Conservation (phyloP, 1,139 yeast species). For the Yamadazyma jaroonii region DNA sequence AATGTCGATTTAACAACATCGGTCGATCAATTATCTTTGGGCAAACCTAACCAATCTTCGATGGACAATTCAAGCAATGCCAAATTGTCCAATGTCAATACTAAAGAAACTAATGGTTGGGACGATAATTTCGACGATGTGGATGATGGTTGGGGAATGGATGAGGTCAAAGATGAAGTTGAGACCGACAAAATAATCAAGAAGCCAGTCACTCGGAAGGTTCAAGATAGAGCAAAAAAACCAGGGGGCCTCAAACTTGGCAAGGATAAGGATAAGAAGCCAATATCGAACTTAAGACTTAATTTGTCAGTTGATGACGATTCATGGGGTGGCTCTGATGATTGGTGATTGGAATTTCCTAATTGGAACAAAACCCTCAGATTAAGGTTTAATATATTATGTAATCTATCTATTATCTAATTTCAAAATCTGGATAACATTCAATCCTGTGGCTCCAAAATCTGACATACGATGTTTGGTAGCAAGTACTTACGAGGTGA, state of each 20-base stretch:
- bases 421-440: too few species aligned
- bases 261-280: conserved; percentile 16
- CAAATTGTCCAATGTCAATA: background rate
- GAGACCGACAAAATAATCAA: conserved; percentile 1
- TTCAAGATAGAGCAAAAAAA: conserved; percentile 10
- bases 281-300: conserved; percentile 32
- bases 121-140: conserved; percentile 14
- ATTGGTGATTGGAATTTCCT: conserved; percentile 16
- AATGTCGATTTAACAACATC: conserved; percentile 35
- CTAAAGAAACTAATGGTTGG: conserved; percentile 4
- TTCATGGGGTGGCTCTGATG: conserved; percentile 51
- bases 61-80: background rate
- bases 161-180: conserved; percentile 12
- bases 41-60: background rate
- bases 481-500: too few species aligned
- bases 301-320: conserved; percentile 46
- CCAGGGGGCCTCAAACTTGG: conserved; percentile 26
- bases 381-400: too few species aligned
- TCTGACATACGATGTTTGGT: too few species aligned
- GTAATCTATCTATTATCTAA: too few species aligned
- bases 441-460: too few species aligned
- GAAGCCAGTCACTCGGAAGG: conserved; percentile 7
- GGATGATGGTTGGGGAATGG: conserved; percentile 34
- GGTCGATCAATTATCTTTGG: conserved; percentile 7
- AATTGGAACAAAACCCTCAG: too few species aligned